Base-by-base conservation (phyloP, 1,284 basidiomycete species). In the Cryptococcus amylolentus region DNA sequence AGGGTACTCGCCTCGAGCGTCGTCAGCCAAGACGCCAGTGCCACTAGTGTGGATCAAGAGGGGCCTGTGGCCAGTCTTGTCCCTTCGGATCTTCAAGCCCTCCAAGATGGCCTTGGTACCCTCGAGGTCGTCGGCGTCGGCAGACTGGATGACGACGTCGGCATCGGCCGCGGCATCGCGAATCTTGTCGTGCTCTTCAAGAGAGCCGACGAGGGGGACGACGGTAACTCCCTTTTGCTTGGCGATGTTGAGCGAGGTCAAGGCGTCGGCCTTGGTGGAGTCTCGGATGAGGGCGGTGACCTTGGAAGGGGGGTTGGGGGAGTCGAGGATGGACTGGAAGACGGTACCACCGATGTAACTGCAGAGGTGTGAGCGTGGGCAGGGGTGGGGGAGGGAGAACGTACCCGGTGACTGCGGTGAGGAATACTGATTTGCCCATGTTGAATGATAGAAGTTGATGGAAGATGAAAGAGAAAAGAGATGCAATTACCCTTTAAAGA, bases 11-110 rank as follows among this genome's bases (percentile, higher is more conserved):
- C 70, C 66, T 41, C 55, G 52, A 14, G 68, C 65, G 41, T 70
- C 67, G 56, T 76, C 72, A 10, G 67, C 61, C 23, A 78, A 55
- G 16, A 72, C 65, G 47, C 75, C 76, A 8, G 76, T 77, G 12
- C 77, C 77, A 51, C 69, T 72, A 12, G 77, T 79, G 54, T 79
- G 77, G 35, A 79, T 74, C 44, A 76, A 68, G 14, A 78, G 60
- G 9, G 70, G 67, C 31, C 63, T 56, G 40, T 66, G 63, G 20
- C 71, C 68, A n/a, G 63, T 70, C 47, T 67, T 64, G 28, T 68
- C 65, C 51, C 71, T 70, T 26, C 72, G 68, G 54, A 54, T 57
- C 51, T 72, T 71, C 63, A 75, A 61, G 5, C 77, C 77, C 49
- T 62, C 62, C 28, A 78, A 54, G 43, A 78, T 64, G 3, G 77